Evolutionary conservation across 2,329 filamentous ascomycete genomes (phyloP).

Genomic region (Sporothrix pallida): DNA sequence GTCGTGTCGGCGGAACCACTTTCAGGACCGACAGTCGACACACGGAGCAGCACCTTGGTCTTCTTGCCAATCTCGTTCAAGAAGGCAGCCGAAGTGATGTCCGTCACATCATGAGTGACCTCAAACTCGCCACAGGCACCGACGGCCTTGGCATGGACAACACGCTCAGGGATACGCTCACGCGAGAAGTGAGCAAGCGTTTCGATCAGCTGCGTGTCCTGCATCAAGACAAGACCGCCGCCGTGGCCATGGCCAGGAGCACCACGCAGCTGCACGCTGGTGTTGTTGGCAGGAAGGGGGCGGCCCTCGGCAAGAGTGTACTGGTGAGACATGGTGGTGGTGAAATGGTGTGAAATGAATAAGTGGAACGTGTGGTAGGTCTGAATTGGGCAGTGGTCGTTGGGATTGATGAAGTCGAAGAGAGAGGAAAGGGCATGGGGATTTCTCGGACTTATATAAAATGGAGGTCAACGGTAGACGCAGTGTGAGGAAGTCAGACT

Average conservation of each 20-base stretch:
- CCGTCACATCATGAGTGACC: slow-evolving; percentile 37
- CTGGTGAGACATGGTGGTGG: slow-evolving; percentile 7
- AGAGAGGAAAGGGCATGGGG: too few species aligned
- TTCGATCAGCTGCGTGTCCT: slow-evolving; percentile 70
- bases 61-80: slow-evolving; percentile 41
- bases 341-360: background rate
- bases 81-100: slow-evolving; percentile 34
- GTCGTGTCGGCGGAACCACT: slow-evolving; percentile 78
- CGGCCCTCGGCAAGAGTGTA: slow-evolving; percentile 5
- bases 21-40: slow-evolving; percentile 76
- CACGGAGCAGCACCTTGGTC: slow-evolving; percentile 71
- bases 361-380: background rate
- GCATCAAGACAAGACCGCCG: slow-evolving; percentile 63
- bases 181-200: slow-evolving; percentile 61
- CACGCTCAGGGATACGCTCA: slow-evolving; percentile 40
- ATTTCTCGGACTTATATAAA: too few species aligned
- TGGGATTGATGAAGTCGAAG: too few species aligned
- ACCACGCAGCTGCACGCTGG: slow-evolving; percentile 6
- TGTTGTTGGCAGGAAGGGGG: background rate
- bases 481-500: too few species aligned
- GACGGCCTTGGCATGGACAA: slow-evolving; percentile 41
- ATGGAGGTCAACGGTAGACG: too few species aligned
- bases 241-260: slow-evolving; percentile 27
- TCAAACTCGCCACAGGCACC: slow-evolving; percentile 41
- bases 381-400: too few species aligned